Conservation (phyloP, 2,329 filamentous ascomycete species). For the Fusarium albidum region DNA sequence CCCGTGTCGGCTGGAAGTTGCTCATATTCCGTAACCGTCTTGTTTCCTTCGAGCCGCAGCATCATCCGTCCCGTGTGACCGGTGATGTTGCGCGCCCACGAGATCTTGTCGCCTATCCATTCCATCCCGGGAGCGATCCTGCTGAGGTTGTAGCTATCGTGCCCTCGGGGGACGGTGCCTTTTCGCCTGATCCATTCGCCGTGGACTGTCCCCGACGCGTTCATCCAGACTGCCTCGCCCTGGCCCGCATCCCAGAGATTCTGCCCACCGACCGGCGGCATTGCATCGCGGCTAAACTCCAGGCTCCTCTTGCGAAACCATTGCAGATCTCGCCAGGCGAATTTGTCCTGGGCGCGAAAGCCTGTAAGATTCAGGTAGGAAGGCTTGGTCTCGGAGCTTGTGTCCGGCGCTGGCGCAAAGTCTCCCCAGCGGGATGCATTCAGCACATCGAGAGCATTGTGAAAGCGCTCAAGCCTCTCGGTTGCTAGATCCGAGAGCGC, state of each 20-base stretch:
- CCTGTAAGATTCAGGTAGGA: constrained; percentile 78
- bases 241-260: constrained; percentile 50
- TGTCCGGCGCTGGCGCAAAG: constrained; percentile 56
- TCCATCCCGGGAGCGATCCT: constrained; percentile 70
- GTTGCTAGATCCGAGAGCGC: constrained; percentile 48
- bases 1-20: constrained; percentile 46
- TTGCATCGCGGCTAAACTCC: constrained; percentile 65
- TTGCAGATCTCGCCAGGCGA: constrained; percentile 78
- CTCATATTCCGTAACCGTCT: constrained; percentile 55
- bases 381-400: constrained; percentile 45
- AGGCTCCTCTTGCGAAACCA: constrained; percentile 71
- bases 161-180: constrained; percentile 55
- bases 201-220: constrained; percentile 78
- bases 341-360: constrained; percentile 75
- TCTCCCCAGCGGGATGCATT: constrained; percentile 68
- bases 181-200: constrained; percentile 76
- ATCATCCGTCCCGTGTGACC: constrained; percentile 74
- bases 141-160: constrained; percentile 68
- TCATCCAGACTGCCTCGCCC: constrained; percentile 70
- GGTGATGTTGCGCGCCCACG: constrained; percentile 84
- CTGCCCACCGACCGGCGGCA: constrained; percentile 52
- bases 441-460: constrained; percentile 60
- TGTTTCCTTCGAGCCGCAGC: constrained; percentile 69
- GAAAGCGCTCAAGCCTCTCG: constrained; percentile 60
- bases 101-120: constrained; percentile 66